Percentiles rank a stretch among this genome's conserved stretches.
Conservation (phyloP, 768 basidiomycete species). For the Fistulinella prunicolor region DNA sequence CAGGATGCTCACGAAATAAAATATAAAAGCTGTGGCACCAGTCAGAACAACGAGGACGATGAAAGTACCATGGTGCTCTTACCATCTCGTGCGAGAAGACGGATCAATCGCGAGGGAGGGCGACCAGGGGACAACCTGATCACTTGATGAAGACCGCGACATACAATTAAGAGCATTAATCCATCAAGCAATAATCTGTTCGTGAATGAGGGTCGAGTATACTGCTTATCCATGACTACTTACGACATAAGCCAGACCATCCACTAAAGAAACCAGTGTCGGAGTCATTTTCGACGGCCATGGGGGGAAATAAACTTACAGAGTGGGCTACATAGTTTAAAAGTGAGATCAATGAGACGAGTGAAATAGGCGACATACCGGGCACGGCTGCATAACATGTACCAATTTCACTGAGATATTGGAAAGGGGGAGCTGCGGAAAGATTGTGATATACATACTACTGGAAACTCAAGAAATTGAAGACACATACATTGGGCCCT, state of each 20-base stretch:
- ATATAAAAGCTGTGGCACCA: no score
- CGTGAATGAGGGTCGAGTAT: not conserved
- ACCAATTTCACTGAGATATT: slow-evolving; percentile 8
- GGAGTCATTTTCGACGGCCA: not conserved
- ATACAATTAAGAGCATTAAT: slow-evolving; percentile 1
- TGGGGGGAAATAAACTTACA: slow-evolving; percentile 8
- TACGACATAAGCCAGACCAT: slow-evolving; percentile 7
- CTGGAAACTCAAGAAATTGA: no score
- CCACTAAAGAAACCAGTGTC: slow-evolving; percentile 22
- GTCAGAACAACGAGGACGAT: no score
- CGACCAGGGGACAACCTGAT: not conserved
- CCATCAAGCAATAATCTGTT: slow-evolving; percentile 19
- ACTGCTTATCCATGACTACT: not conserved
- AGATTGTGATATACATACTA: no score
- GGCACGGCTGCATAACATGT: slow-evolving; percentile 7
- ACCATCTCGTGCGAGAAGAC: no score
- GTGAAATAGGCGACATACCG: slow-evolving; percentile 9
- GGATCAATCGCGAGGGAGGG: no score
- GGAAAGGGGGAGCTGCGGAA: slow-evolving; percentile 1
- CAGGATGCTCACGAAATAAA: no score
- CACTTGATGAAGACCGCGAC: slow-evolving; percentile 1
- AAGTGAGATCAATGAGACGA: not conserved
- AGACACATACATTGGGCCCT: not conserved
- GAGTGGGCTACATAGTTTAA: not conserved
- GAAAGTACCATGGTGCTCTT: no score